These are phyloP conservation scores for Pythium graminicola DNA, from an alignment of 352 stramenopile species.

Conservation along the genomic window DNA sequence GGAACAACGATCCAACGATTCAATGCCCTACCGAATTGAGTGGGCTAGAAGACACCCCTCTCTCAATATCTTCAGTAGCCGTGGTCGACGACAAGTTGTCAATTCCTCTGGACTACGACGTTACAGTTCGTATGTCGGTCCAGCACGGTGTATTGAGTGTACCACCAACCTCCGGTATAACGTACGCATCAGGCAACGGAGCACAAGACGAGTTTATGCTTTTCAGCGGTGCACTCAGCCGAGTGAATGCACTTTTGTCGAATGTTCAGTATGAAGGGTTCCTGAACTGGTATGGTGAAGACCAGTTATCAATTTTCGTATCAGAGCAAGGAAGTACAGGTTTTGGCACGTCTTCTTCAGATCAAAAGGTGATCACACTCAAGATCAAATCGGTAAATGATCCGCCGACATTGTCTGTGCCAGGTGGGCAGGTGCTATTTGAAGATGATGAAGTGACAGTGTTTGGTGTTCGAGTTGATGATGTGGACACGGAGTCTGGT, in stretches of 20 bases:
- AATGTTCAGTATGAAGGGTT: conserved; percentile 48
- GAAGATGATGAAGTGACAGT: conserved; percentile 60
- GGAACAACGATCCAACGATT: conserved; percentile 66
- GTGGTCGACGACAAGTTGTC: conserved; percentile 44
- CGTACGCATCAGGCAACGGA: conserved; percentile 43
- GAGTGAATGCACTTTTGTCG: conserved; percentile 50
- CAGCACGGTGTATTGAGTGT: conserved; percentile 48
- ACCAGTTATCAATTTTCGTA: conserved; percentile 46
- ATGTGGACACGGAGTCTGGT: conserved; percentile 39
- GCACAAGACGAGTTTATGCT: conserved; percentile 48
- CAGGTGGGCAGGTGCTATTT: conserved; percentile 37
- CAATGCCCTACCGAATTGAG: conserved; percentile 27
- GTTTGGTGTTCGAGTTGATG: conserved; percentile 56
- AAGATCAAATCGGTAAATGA: conserved; percentile 59
- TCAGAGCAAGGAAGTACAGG: conserved; percentile 60
- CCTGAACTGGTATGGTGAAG: conserved; percentile 70
- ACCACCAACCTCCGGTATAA: conserved; percentile 51
- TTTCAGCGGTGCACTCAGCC: conserved; percentile 52
- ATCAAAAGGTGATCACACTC: conserved; percentile 34
- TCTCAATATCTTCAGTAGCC: conserved; percentile 34
- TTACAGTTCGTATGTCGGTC: conserved; percentile 51
- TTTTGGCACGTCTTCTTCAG: conserved; percentile 31
- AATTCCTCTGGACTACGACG: conserved; percentile 54
- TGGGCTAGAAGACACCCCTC: conserved; percentile 41
- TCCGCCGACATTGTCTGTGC: conserved; percentile 41